Base-by-base conservation (phyloP, 208 protist genomes). In the Angomonas deanei region DNA sequence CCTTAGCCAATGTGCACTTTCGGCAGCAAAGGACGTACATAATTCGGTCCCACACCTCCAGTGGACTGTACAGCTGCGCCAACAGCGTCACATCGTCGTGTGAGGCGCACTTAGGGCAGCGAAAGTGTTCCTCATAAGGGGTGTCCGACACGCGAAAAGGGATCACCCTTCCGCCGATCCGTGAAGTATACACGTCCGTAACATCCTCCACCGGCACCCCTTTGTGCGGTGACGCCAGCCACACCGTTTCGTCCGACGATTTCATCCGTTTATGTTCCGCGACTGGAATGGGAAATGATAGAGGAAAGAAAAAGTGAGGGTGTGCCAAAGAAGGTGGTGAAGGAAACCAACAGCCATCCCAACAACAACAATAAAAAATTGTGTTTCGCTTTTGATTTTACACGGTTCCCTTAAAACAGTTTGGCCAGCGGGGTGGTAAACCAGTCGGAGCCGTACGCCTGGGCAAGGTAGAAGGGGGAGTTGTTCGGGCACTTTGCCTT, bases 1-100 rank as follows among this genome's bases (percentile, higher is more conserved):
- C 46, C 4, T 28, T 27, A 4, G 47, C 11, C 2, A 46, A 33
- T 1, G 32, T 11, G 61, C 49, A 24, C 8, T 2, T 27, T 3
- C 21, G 28, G 63, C 90, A 96, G 34, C 67, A 72, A 30, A 96
- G 64, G 5, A 96, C 52, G 63, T 96, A 96, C 3, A 96, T 39
- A 26, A 96, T 78, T 23, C 90, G 76, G 66, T 96, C 90, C 60
- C 84, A 90, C 46, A 77, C 66, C 28, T 86, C 77, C 19, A 91
- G 70, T 6, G 90, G 87, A 1, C 85, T 85, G 53, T 89, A 92
- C 33, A 96, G 52, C 64, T 96, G 90, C 27, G 72, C 57, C 21
- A 96, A 53, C 6, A 93, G 68, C 21, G 82, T 88, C 1, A 86
- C 82, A 15, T 75, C 62, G 23, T 82, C 57, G 39, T 39, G 53